Evolutionary conservation across 345 rosid species (phyloP).

Genomic region (Gossypioides kirkii): DNA sequence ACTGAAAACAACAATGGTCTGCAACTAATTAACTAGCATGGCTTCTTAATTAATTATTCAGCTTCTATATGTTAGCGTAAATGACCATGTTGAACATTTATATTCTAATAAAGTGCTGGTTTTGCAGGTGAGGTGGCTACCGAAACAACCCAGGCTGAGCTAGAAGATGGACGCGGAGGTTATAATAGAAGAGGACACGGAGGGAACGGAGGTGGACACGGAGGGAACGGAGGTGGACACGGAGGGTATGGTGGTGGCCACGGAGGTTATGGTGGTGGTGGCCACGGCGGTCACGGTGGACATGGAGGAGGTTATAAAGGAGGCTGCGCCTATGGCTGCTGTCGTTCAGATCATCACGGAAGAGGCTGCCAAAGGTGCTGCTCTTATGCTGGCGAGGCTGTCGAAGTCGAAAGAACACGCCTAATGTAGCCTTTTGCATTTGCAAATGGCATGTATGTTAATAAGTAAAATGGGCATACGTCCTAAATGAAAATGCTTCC

Average conservation of each 20-base stretch:
- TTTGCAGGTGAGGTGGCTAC: slow-evolving; percentile 11
- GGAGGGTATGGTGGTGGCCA: not conserved
- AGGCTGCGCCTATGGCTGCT: slow-evolving; percentile 15
- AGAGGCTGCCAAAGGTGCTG: slow-evolving; percentile 20
- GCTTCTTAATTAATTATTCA: not conserved
- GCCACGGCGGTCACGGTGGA: not conserved
- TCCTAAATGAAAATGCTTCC: not conserved
- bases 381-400: slow-evolving; percentile 12
- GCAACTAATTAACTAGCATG: not conserved
- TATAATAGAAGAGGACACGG: not conserved
- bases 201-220: not conserved
- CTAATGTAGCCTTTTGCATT: not conserved
- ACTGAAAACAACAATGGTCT: slow-evolving; percentile 12
- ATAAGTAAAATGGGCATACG: not conserved
- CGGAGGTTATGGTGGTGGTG: not conserved
- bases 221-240: not conserved
- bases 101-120: not conserved
- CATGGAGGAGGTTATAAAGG: not conserved
- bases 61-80: not conserved
- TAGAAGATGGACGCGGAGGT: not conserved
- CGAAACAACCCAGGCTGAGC: slow-evolving; percentile 1
- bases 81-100: not conserved
- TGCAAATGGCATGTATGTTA: not conserved
- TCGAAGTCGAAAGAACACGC: not conserved
- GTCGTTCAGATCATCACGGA: not conserved